These are phyloP conservation scores for Cyanodermella asteris DNA, from an alignment of 2,329 filamentous ascomycete species.

Conservation along the genomic window DNA sequence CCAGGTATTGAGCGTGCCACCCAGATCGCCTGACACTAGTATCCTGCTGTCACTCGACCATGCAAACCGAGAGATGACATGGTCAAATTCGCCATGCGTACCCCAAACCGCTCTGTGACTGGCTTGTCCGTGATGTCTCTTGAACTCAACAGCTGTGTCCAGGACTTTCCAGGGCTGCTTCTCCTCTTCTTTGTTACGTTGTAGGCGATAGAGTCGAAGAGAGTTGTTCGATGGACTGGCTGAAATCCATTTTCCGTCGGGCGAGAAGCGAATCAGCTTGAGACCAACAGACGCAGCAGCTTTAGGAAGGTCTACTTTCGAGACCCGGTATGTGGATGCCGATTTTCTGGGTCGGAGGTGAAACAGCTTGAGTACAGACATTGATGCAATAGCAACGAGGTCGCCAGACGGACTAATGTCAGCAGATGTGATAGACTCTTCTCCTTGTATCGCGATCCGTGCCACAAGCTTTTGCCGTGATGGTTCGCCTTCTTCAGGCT, in stretches of 20 bases:
- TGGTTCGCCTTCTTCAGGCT: constrained; percentile 10
- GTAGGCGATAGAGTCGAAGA: constrained; percentile 31
- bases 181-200: constrained; percentile 16
- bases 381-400: constrained; percentile 55
- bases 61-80: constrained; percentile 47
- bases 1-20: constrained; percentile 78
- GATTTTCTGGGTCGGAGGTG: constrained; percentile 34
- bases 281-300: constrained; percentile 41
- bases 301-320: constrained; percentile 43
- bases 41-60: constrained; percentile 68
- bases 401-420: constrained; percentile 49
- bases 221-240: constrained; percentile 37
- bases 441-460: constrained; percentile 43
- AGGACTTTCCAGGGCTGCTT: constrained; percentile 21
- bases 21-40: constrained; percentile 58
- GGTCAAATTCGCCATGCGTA: constrained; percentile 53
- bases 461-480: constrained; percentile 38
- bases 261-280: constrained; percentile 33
- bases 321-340: constrained; percentile 39
- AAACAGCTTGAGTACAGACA: constrained; percentile 56
- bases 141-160: constrained; percentile 21
- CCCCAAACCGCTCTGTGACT: constrained; percentile 33
- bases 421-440: constrained; percentile 63
- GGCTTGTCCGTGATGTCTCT: constrained; percentile 15
- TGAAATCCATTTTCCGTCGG: constrained; percentile 23